Evolutionary conservation across 2,329 filamentous ascomycete genomes (phyloP), one percentile per base, ranked within the genome.

Genomic region (Alternaria sp.): DNA sequence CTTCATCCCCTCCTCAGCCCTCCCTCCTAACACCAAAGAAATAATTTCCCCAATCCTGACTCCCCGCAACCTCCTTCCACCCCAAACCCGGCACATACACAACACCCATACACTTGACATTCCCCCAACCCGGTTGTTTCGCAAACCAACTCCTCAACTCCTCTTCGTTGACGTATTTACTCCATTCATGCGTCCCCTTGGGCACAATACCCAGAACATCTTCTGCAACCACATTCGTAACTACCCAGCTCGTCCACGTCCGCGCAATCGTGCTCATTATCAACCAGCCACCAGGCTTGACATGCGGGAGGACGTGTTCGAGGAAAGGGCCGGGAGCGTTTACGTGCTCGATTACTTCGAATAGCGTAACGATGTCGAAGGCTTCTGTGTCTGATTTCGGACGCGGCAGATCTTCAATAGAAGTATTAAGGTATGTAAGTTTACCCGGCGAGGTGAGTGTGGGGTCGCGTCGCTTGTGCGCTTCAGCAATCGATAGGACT

Each of bases 311-410:
- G 64, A 93, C 90, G 3, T 85, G 84, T 54, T 89, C 85, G 5
- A 97, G 86, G 69, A 97, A 97, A 5, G 87, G 84, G 0, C 88
- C 87, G 0, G 93, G 93, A 21, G 88, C 84, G 59, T 91, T 89
- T 62, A 99, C 91, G 79, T 99, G 96, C 81, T 99, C 96, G 58
- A 99, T 87, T 5, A 99, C 96, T 81, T 99, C 96, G 79, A 98
- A 99, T 7, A 97, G 80, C 1, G 91, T 91, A 10, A 99, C 89
- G 2, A 98, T 81, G 77, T 98, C 93, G 81, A 89, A 96, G 36
- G 78, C 76, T 12, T 85, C 83, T 5, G 69, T 62, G n/a, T 62
- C 66, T 15, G 68, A 65, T n/a, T 54, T 45, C 4, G 79, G 77
- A 8, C 62, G 54, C 1, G 80, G 79, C 0, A 96, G 83, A 5